Base-by-base conservation (phyloP, 176 grass and related monocot species). In the Triticum urartu region DNA sequence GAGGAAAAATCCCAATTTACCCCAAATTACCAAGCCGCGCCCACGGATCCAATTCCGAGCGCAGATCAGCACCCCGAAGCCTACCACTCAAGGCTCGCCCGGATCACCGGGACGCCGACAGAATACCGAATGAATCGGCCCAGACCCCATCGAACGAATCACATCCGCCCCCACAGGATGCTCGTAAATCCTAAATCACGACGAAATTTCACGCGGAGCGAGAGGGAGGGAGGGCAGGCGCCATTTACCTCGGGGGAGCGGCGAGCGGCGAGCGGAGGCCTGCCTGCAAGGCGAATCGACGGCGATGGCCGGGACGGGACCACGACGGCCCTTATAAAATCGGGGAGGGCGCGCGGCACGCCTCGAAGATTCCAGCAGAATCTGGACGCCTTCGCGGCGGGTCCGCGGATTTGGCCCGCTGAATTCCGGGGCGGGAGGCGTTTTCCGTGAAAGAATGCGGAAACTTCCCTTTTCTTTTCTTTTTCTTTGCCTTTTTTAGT, bases 341-440 rank as follows among this genome's bases (percentile, higher is more conserved):
- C 45, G 20, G 59, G 76, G 68, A 6, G 43, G 54, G 6, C 28
- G 76, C 13, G 82, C 59, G 87, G 8, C 82, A 83, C 76, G 65
- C 82, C 3, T 11, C 24, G 76, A 85, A 58, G 76, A 85, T 81
- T 89, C 87, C 54, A 81, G 82, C 65, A 45, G 82, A 89, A 68
- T 85, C 75, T 7, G 87, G 22, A 45, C 42, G 60, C 56, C 39
- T 79, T 7, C 64, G 28, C 15, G 39, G 33, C 20, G 18, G 54
- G 54, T 59, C 20, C 7, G 54, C 68, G 68, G 78, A 30, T 52
- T 42, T 64, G 11, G 68, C 21, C 9, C 52, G 86, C 58, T 7
- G 15, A 26, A 10, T 28, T 56, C 40, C 0, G 21, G 28, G 11
- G 0, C 1, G 6, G 6, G 35, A 59, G 17, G 3, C 71, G 61